phyloP scores from a whole-genome alignment of 495 filamentous ascomycete genomes.

The Astrocystis sublimbata region DNA sequence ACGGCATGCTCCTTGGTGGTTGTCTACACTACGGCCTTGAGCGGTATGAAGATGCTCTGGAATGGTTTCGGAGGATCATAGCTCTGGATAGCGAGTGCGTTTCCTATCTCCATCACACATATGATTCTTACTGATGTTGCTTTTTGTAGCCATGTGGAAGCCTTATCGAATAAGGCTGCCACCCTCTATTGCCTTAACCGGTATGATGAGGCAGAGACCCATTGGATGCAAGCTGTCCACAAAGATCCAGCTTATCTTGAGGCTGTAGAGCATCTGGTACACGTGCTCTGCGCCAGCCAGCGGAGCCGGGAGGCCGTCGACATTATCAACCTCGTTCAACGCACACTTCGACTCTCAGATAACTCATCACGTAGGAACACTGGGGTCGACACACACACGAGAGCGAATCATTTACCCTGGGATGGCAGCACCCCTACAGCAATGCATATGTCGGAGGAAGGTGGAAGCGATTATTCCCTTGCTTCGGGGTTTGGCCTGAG shows the following conservation, averaged over 20 bases:
- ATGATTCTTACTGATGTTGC: slow-evolving; percentile 31
- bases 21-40: slow-evolving; percentile 92
- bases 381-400: background rate
- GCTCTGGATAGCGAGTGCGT: slow-evolving; percentile 76
- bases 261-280: slow-evolving; percentile 93
- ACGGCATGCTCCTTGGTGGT: slow-evolving; percentile 90
- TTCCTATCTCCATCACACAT: background rate
- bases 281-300: slow-evolving; percentile 78
- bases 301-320: slow-evolving; percentile 83
- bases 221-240: slow-evolving; percentile 84
- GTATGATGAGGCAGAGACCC: slow-evolving; percentile 78
- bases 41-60: slow-evolving; percentile 79
- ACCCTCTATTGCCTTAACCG: slow-evolving; percentile 81
- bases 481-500: slow-evolving; percentile 74
- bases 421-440: background rate
- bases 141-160: slow-evolving; percentile 78
- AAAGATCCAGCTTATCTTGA: slow-evolving; percentile 89
- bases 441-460: slow-evolving; percentile 33
- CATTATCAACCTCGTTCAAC: slow-evolving; percentile 88
- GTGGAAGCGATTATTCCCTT: slow-evolving; percentile 36
- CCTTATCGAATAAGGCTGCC: slow-evolving; percentile 89
- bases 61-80: slow-evolving; percentile 87
- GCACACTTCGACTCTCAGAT: slow-evolving; percentile 58
- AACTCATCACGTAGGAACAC: slow-evolving; percentile 7
- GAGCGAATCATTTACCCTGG: background rate